Base-by-base conservation (phyloP, 1,284 basidiomycete genomes). In the Sanghuangporus weigelae region DNA sequence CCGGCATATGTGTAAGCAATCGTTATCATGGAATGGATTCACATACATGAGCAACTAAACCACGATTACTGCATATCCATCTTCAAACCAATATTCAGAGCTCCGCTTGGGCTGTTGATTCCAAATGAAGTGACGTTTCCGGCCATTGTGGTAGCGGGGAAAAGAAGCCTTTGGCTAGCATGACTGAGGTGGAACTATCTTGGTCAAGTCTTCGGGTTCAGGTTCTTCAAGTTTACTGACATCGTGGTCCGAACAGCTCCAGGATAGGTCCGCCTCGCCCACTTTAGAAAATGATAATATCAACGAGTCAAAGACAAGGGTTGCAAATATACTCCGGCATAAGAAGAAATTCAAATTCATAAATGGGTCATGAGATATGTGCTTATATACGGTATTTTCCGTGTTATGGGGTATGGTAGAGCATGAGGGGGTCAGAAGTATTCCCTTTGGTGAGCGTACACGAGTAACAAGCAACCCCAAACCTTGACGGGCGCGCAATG, bases 1-100 rank as follows among this genome's bases (percentile, higher is more conserved):
- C 26, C 16, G 42, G 44, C 7, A n/a, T 2, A n/a, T 51, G 1
- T 51, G 50, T 10, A 31, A 46, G 39, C 23, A 31, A 46, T 23
- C 3, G 3, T 31, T 31, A 10, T 7, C 54, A 12, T 14, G 26
- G 26, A 31, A 31, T 31, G 38, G 54, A 44, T 36, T 14, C 26
- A 31, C 26, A 31, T 31, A 31, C 26, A 31, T 31, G 26, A 31
- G 26, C 3, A 31, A 35, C 11, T 56, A 10, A 5, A 60, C 58
- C 49, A 26, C 12, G 21, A 61, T 55, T 3, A 55, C 23, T 3
- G 23, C 39, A n/a, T 31, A 48, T 1, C 60, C 60, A 21, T 61
- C 53, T 6, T 46, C 53, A 35, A 56, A 55, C 60, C 60, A 61
- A 38, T 54, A 61, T 8, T 57, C 23, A 16, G 36, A 3, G 35